Conservation (phyloP, 192 early-diverging fungal genomes). For the Entomortierella chlamydospora region DNA sequence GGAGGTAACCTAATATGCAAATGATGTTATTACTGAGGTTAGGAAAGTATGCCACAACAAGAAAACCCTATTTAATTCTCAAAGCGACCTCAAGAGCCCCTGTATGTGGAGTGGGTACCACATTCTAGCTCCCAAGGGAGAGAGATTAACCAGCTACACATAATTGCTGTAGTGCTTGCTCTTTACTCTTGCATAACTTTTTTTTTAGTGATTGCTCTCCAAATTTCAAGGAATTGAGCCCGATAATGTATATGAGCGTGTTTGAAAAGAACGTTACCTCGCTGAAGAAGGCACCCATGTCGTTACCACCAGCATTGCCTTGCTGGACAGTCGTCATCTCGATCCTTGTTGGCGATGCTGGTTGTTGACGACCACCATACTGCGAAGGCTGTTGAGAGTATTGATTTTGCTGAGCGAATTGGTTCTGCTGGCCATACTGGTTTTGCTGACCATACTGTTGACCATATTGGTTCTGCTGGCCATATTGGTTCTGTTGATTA, state of each 20-base stretch:
- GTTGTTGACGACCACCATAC: constrained; percentile 30
- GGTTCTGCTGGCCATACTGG: constrained; percentile 26
- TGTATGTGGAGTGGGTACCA: no score
- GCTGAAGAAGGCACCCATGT: constrained; percentile 49
- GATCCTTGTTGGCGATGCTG: constrained; percentile 26
- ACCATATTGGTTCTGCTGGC: constrained; percentile 30
- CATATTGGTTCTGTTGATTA: constrained; percentile 26
- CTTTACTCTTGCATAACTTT: not conserved
- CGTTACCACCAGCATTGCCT: constrained; percentile 19
- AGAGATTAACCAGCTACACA: not conserved
- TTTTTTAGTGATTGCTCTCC: constrained; percentile 16
- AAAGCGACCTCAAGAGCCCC: no score
- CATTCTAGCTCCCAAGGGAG: no score
- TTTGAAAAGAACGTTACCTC: constrained; percentile 27
- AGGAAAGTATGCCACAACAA: no score
- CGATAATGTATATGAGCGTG: not conserved
- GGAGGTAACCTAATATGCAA: constrained; percentile 44
- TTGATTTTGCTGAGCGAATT: constrained; percentile 43
- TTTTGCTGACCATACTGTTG: constrained; percentile 39
- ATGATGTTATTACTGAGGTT: no score
- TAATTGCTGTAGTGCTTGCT: not conserved
- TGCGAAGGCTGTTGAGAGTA: constrained; percentile 37
- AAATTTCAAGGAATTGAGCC: constrained; percentile 5
- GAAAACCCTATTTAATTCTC: no score
- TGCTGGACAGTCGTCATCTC: constrained; percentile 37